Evolutionary conservation across 306 rosid species (phyloP), one percentile per base, ranked within the genome.

Genomic region (Amphicarpaea edgeworthii): DNA sequence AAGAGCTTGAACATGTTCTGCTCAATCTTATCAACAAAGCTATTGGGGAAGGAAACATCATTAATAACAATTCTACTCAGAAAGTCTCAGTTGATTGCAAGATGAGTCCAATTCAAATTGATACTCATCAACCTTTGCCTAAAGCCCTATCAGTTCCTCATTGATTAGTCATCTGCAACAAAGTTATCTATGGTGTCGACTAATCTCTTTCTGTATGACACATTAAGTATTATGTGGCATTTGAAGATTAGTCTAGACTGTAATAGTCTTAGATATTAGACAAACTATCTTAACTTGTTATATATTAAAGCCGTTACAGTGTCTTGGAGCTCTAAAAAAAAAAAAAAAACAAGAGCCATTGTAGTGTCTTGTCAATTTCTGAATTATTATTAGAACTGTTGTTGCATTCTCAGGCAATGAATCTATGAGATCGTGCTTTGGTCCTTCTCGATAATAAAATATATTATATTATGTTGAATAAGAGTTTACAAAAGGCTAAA

Each of bases 1-100:
- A 79, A 72, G 89, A 85, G 64, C 84, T 79, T 47, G 77, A 77
- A 28, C 45, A 60, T 34, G 51, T 85, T 42, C 19, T 85, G 34
- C 81, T 82, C 8, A 46, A 54, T 8, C 10, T 76, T 15, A 76
- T 85, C 65, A 82, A 82, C 83, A 79, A 68, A 57, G 26, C 57
- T 12, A 78, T 61, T 76, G 77, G 46, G 34, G 77, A 77, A 63
- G 79, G 43, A 20, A 77, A 38, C 61, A 66, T 30, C 23, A 60
- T 12, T 40, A 26, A 2, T 40, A 26, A 2, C 41, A 58, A 7
- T 21, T 17, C 72, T 46, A 12, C 59, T 66, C 61, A 69, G 14
- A 72, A 15, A 45, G 58, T 78, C 6, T 57, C 83, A 47, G 12
- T 63, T 70, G 88, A 81, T 70, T 78, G 81, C 85, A 85, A 78